Percentiles rank a stretch among this genome's conserved stretches.
phyloP scores from a whole-genome alignment of 768 basidiomycete species.

The Suillus brevipes region DNA sequence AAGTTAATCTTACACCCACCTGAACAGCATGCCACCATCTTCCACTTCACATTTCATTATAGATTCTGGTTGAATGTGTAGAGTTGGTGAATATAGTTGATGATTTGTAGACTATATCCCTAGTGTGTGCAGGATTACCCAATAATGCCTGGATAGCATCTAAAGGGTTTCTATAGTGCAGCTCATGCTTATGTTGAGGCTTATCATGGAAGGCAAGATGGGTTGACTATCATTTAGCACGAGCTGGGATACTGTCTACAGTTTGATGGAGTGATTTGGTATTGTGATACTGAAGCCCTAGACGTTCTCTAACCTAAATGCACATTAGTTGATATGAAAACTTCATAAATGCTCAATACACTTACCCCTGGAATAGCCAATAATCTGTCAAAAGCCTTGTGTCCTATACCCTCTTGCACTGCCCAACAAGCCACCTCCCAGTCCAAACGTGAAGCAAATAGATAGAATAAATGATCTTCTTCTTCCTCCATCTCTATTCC shows the following conservation, averaged over 20 bases:
- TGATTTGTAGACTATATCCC: constrained; percentile 31
- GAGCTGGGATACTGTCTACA: not conserved
- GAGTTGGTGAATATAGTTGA: constrained; percentile 23
- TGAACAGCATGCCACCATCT: constrained; percentile 39
- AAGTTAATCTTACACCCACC: constrained; percentile 22
- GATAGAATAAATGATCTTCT: not conserved
- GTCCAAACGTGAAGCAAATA: constrained; percentile 1
- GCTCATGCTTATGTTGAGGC: constrained; percentile 4
- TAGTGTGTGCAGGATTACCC: constrained; percentile 3
- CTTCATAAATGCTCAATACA: too few relatives aligned
- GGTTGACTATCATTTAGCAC: not conserved
- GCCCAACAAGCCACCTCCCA: constrained; percentile 5
- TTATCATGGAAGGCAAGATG: not conserved
- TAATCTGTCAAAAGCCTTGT: constrained; percentile 8
- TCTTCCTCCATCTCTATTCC: too few relatives aligned
- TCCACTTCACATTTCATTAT: constrained; percentile 37
- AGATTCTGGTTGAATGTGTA: constrained; percentile 23
- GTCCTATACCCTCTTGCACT: constrained; percentile 8
- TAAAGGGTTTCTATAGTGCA: constrained; percentile 4
- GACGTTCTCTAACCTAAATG: constrained; percentile 1
- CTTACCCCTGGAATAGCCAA: constrained; percentile 8
- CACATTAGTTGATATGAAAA: too few relatives aligned
- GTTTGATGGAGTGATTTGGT: constrained; percentile 2
- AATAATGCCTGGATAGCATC: not conserved
- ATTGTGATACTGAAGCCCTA: constrained; percentile 7